Conservation (phyloP, 306 rosid species). For the Dryas octopetala region DNA sequence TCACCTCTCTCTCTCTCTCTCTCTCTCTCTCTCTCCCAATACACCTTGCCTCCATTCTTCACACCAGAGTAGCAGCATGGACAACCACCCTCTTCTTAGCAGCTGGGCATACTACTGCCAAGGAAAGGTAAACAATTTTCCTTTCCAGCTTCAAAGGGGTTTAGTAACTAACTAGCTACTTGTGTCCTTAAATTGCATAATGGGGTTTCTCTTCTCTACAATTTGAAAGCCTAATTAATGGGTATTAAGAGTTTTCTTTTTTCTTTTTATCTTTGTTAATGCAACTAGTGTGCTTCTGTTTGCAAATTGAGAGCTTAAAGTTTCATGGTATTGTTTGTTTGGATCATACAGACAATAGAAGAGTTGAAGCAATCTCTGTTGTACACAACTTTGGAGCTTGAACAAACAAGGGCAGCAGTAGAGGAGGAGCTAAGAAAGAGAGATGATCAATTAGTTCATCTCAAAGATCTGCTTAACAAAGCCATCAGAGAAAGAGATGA, state of each 20-base stretch:
- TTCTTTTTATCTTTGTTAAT: not conserved
- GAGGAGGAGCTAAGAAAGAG: constrained; percentile 83
- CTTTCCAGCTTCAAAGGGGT: not conserved
- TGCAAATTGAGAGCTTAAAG: constrained; percentile 26
- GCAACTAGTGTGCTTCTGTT: not conserved
- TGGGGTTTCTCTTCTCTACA: constrained; percentile 12
- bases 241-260: not conserved
- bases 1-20: constrained; percentile 3
- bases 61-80: constrained; percentile 44
- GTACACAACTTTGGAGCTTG: constrained; percentile 71
- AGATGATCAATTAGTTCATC: constrained; percentile 65
- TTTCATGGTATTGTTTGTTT: not conserved
- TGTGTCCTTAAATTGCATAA: constrained; percentile 19
- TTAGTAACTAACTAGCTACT: constrained; percentile 5
- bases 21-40: constrained; percentile 12
- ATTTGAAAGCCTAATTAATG: not conserved
- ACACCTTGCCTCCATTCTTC: not conserved
- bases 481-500: constrained; percentile 81
- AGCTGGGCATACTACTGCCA: constrained; percentile 62
- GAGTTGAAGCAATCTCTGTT: constrained; percentile 69
- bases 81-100: constrained; percentile 60
- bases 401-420: constrained; percentile 63
- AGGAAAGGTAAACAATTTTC: constrained; percentile 56
- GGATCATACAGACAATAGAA: constrained; percentile 62
- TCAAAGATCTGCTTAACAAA: constrained; percentile 64